Percentiles rank a stretch among this genome's conserved stretches.
Evolutionary conservation across 2,329 filamentous ascomycete species (phyloP).

Genomic region (Stromatinia cepivora): DNA sequence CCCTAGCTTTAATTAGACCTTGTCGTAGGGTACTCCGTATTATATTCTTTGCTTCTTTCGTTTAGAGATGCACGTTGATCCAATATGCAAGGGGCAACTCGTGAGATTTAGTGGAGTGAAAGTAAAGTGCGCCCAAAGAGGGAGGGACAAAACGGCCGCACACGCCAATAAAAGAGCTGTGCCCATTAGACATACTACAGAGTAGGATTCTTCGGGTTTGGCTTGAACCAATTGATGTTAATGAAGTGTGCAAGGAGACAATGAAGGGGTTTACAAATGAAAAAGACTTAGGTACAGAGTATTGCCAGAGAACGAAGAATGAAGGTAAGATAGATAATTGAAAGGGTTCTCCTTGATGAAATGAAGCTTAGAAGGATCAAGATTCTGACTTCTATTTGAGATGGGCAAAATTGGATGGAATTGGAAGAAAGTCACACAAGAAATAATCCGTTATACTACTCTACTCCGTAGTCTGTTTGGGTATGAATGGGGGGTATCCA

Average conservation of each 20-base stretch:
- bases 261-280: background rate
- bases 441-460: background rate
- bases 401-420: background rate
- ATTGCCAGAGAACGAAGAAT: background rate
- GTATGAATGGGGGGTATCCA: too few relatives aligned
- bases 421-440: background rate
- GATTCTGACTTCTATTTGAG: background rate
- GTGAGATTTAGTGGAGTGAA: slow-evolving; percentile 4
- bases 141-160: slow-evolving; percentile 22
- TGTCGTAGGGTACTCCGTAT: background rate
- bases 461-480: background rate
- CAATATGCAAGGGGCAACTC: slow-evolving; percentile 11
- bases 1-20: background rate
- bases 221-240: background rate
- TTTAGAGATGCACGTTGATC: slow-evolving; percentile 8
- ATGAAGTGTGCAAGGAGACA: background rate
- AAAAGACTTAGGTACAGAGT: background rate
- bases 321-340: background rate
- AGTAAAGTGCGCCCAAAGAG: slow-evolving; percentile 10
- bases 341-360: background rate
- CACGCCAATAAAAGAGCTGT: slow-evolving; percentile 12
- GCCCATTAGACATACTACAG: background rate
- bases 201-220: slow-evolving; percentile 5
- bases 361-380: background rate
- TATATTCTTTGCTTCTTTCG: background rate